phyloP scores from a whole-genome alignment of 192 early-diverging fungal genomes.

The Podochytrium sp. region DNA sequence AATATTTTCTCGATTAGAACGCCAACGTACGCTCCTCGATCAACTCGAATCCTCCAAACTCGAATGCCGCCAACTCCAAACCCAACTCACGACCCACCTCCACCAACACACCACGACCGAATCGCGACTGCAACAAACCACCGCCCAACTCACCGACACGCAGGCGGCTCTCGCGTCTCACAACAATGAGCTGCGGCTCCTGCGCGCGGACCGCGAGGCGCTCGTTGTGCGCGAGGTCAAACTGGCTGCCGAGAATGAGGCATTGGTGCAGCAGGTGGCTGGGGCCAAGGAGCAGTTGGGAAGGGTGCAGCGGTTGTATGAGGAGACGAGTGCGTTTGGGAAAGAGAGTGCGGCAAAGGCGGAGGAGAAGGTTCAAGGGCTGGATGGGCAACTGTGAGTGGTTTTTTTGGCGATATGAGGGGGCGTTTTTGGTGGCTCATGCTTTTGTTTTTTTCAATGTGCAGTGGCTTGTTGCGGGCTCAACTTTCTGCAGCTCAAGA shows the following conservation, averaged over 20 bases:
- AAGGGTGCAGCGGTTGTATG: conserved; percentile 53
- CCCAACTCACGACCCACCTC: conserved; percentile 54
- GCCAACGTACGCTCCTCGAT: conserved; percentile 59
- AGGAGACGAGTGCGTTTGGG: not conserved
- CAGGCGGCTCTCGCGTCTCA: conserved; percentile 54
- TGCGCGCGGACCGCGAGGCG: conserved; percentile 62
- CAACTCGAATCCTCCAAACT: conserved; percentile 54
- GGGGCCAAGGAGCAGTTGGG: conserved; percentile 52
- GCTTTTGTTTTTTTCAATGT: not conserved
- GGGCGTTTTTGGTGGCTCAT: not conserved
- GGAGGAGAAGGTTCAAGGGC: conserved; percentile 23
- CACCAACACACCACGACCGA: conserved; percentile 59
- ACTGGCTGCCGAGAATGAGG: conserved; percentile 55
- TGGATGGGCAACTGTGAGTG: conserved; percentile 32
- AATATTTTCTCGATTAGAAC: conserved; percentile 33
- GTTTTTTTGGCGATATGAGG: not conserved
- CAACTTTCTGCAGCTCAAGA: conserved; percentile 29
- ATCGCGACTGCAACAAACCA: conserved; percentile 58
- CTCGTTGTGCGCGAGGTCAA: conserved; percentile 55
- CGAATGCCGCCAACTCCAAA: conserved; percentile 64
- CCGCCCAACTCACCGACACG: conserved; percentile 50
- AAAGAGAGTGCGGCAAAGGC: conserved; percentile 2
- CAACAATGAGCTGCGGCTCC: conserved; percentile 48
- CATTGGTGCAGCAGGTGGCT: conserved; percentile 52
- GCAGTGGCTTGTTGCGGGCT: conserved; percentile 10